These are phyloP conservation scores for Cercospora zeae-maydis DNA, from an alignment of 2,329 filamentous ascomycete genomes.

Conservation along the genomic window DNA sequence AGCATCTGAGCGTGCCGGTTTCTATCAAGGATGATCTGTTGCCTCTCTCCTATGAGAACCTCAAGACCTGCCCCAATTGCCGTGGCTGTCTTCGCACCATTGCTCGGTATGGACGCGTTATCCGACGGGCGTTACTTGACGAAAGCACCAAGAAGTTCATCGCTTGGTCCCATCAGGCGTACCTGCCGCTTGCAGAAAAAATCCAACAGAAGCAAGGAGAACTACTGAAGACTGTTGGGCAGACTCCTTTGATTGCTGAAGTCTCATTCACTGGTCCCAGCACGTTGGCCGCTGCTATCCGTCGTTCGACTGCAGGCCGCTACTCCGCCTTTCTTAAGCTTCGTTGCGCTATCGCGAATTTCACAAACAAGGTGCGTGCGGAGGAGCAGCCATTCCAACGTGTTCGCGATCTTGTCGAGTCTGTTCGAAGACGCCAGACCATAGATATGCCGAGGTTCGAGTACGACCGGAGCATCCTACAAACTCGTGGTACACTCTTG, in stretches of 20 bases:
- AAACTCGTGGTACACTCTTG: constrained; percentile 39
- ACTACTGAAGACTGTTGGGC: constrained; percentile 8
- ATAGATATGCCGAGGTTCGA: constrained; percentile 15
- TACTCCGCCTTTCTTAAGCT: constrained; percentile 18
- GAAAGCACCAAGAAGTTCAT: constrained; percentile 64
- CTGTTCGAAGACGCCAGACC: constrained; percentile 37
- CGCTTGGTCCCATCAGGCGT: constrained; percentile 48
- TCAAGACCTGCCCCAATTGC: constrained; percentile 58
- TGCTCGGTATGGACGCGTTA: constrained; percentile 59
- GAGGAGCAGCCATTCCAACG: constrained; percentile 52
- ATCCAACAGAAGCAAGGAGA: constrained; percentile 29
- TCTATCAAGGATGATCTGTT: constrained; percentile 30
- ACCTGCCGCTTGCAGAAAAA: constrained; percentile 40
- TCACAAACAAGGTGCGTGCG: constrained; percentile 35
- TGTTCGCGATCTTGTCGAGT: constrained; percentile 46
- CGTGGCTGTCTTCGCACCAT: constrained; percentile 57
- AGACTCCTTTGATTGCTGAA: not conserved
- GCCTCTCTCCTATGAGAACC: constrained; percentile 50
- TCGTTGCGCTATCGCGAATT: constrained; percentile 8
- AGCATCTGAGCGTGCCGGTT: constrained; percentile 14
- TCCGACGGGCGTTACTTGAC: constrained; percentile 59
- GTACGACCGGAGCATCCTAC: constrained; percentile 29
- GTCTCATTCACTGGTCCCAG: not conserved
- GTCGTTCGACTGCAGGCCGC: not conserved
- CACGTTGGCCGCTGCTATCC: not conserved